Conservation (phyloP, 2,329 filamentous ascomycete genomes). For the Colletotrichum godetiae region DNA sequence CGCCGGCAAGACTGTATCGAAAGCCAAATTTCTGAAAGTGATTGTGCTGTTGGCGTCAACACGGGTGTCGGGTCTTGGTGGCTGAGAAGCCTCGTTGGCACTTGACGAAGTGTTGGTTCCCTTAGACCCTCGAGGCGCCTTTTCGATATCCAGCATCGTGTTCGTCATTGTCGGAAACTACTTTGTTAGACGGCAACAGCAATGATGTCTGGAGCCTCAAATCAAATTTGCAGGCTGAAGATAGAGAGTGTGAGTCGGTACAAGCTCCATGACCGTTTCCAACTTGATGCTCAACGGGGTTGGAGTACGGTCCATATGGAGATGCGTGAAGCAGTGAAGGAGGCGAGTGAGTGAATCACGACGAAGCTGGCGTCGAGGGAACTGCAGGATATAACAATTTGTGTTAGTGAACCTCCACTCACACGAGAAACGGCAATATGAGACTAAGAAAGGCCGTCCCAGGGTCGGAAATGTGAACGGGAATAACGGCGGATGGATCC, state of each 20-base stretch:
- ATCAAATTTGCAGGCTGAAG: background rate
- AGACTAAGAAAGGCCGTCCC: background rate
- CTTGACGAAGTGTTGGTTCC: background rate
- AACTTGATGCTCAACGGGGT: background rate
- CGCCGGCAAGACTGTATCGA: slow-evolving; percentile 50
- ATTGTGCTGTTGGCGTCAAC: slow-evolving; percentile 42
- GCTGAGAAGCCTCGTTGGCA: background rate
- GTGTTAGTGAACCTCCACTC: background rate
- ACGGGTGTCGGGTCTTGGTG: background rate
- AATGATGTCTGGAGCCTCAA: slow-evolving; percentile 5
- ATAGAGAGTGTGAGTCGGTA: background rate
- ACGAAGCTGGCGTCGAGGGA: slow-evolving; percentile 3
- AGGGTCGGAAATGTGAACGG: slow-evolving; percentile 29
- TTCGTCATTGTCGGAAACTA: slow-evolving; percentile 14
- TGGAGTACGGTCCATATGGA: background rate
- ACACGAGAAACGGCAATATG: background rate
- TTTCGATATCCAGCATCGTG: slow-evolving; percentile 14
- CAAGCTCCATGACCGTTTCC: slow-evolving; percentile 12
- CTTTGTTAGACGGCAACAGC: background rate
- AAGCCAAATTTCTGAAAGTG: slow-evolving; percentile 54
- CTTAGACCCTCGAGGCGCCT: background rate
- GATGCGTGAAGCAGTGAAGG: background rate
- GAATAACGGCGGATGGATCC: slow-evolving; percentile 22
- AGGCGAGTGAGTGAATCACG: slow-evolving; percentile 1
- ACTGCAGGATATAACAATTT: slow-evolving; percentile 11